Percentiles rank a stretch among this genome's conserved stretches.
Evolutionary conservation across 257 asterid species (phyloP).

Genomic region (Salvia miltiorrhiza): DNA sequence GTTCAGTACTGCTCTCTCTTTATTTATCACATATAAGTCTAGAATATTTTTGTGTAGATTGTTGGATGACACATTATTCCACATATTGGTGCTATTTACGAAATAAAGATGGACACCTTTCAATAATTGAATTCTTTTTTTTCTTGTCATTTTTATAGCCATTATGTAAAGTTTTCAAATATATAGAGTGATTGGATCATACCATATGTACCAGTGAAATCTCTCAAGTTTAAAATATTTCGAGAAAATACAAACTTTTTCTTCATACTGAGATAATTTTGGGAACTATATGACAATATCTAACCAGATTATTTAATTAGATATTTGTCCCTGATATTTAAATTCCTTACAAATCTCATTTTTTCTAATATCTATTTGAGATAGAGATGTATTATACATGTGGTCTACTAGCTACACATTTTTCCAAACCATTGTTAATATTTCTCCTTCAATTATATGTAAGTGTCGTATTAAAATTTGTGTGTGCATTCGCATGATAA

Average conservation of each 20-base stretch:
- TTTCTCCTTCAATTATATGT: not conserved
- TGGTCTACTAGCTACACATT: too few species aligned
- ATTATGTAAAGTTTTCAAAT: constrained; percentile 14
- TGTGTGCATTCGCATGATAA: too few species aligned
- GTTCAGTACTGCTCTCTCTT: constrained; percentile 18
- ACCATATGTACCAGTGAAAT: not conserved
- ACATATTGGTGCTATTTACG: constrained; percentile 9
- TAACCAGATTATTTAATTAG: too few species aligned
- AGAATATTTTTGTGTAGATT: constrained; percentile 7
- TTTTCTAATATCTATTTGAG: too few species aligned
- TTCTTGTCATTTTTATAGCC: not conserved
- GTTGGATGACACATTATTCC: constrained; percentile 43
- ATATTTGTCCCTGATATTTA: too few species aligned
- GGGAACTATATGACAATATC: too few species aligned
- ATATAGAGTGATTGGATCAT: not conserved
- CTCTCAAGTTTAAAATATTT: too few species aligned
- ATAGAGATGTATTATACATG: too few species aligned
- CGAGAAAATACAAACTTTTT: not conserved
- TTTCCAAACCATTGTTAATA: not conserved
- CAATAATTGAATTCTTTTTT: constrained; percentile 31
- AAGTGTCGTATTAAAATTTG: too few species aligned
- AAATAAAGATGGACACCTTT: constrained; percentile 20
- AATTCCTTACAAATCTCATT: too few species aligned
- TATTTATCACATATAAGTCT: constrained; percentile 12
- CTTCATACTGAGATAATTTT: not conserved